Conservation (phyloP, 371 early-diverging fungal species). For the Mortierella sp. region DNA sequence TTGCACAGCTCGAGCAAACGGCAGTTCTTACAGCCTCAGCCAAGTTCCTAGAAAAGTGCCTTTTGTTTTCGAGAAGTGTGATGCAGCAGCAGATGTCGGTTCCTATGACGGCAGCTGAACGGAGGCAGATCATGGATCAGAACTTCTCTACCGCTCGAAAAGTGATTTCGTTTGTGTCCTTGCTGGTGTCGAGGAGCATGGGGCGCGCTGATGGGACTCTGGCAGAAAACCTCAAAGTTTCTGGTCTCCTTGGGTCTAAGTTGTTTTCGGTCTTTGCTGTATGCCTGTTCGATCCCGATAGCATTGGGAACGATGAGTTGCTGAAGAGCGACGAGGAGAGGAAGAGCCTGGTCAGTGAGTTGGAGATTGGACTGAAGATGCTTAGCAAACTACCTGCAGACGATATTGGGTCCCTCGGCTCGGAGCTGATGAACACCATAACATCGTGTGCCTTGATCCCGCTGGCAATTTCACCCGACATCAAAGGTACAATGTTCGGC, state of each 20-base stretch:
- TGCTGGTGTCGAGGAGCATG: conserved; percentile 7
- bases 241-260: conserved; percentile 23
- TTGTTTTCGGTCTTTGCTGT: conserved; percentile 31
- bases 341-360: conserved; percentile 12
- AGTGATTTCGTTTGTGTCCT: conserved; percentile 24
- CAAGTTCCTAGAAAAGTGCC: conserved; percentile 42
- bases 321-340: conserved; percentile 34
- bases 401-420: conserved; percentile 14
- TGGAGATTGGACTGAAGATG: conserved; percentile 17
- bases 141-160: conserved; percentile 27
- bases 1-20: conserved; percentile 9
- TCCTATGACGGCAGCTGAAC: conserved; percentile 28
- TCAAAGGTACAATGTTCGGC: too few species aligned
- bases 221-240: conserved; percentile 10
- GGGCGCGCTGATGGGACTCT: conserved; percentile 14
- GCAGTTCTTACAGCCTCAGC: conserved; percentile 8
- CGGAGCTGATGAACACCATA: conserved; percentile 24
- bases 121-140: conserved; percentile 32
- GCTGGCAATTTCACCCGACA: conserved; percentile 18
- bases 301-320: conserved; percentile 44
- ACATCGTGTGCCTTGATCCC: conserved; percentile 21
- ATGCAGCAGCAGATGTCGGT: conserved; percentile 1
- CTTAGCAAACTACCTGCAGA: conserved; percentile 18
- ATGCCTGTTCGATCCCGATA: conserved; percentile 41
- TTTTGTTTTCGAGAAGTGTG: conserved; percentile 19